Evolutionary conservation across 2,329 filamentous ascomycete species (phyloP).

Genomic region (Blumeria graminis): DNA sequence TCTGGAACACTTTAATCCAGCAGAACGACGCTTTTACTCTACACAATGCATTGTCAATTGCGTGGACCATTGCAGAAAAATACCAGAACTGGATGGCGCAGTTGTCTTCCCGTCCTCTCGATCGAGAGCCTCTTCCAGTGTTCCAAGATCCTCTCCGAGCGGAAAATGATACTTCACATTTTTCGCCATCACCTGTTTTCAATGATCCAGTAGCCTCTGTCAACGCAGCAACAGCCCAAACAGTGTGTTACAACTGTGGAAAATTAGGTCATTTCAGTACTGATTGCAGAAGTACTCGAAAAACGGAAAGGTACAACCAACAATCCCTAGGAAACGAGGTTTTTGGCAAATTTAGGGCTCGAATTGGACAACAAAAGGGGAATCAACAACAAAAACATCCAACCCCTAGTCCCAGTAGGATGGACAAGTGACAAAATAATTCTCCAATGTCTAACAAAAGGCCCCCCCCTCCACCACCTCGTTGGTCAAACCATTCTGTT

Average conservation of each 20-base stretch:
- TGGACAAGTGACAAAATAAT: neutral
- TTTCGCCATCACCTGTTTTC: neutral
- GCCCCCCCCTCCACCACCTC: neutral
- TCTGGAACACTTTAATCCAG: neutral
- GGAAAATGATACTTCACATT: neutral
- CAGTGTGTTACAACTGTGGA: neutral
- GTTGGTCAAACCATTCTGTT: neutral
- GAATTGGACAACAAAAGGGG: neutral
- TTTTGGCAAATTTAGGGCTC: neutral
- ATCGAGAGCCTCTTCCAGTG: neutral
- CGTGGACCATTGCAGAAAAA: neutral
- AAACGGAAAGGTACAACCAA: neutral
- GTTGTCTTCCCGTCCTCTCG: neutral
- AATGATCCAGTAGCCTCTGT: neutral
- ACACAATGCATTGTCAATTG: neutral
- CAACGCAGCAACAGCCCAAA: neutral
- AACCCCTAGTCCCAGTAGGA: neutral
- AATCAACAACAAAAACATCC: neutral
- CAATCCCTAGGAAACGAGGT: neutral
- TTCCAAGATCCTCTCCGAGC: neutral
- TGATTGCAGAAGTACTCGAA: neutral
- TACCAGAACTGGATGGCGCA: neutral
- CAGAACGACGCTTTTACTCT: neutral
- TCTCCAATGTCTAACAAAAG: neutral
- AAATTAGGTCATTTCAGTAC: neutral